Base-by-base conservation (phyloP, 1,284 basidiomycete species). In the Trichosporon ovoides region DNA sequence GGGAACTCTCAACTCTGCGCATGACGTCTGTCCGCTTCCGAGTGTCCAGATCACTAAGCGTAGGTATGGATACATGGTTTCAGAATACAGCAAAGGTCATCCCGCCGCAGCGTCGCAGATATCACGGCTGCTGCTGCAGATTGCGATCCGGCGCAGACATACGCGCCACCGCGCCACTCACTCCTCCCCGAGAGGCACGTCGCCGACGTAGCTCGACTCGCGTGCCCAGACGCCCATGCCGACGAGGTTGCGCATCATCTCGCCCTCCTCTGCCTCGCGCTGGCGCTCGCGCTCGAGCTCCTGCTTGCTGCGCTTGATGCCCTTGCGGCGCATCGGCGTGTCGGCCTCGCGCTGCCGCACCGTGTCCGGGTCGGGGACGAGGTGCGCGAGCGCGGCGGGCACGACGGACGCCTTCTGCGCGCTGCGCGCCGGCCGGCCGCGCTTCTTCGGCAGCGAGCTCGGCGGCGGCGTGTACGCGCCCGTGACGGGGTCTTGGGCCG, bases 271-370 rank as follows among this genome's bases (percentile, higher is more conserved):
- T 49, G 56, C 58, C 36, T 64, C 60, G 5, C 64, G 53, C 52
- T 49, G 54, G 56, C 56, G 57, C 52, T 66, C 64, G 13, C 54
- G 52, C 56, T 66, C 64, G 49, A 66, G 57, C 56, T 63, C 64
- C 20, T 55, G 50, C 53, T 63, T 61, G 48, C 55, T 62, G 28
- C 64, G 57, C 58, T 66, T 66, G 37, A 66, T 50, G 19, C 64
- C 64, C 57, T 66, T 66, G n/a, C 64, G 51, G 11, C 64, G 59
- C 14, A 66, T 60, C 6, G 64, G 64, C 28, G 55, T 55, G n/a
- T 62, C 52, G 18, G 55, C 33, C 12, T 61, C 64, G 33, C 58
- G 55, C 9, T 51, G 54, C 6, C 40, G 33, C 10, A 66, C 60
- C 10, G 52, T 37, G 11, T 55, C 43, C 4, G 35, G 14, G 38